phyloP scores from a whole-genome alignment of 2,329 filamentous ascomycete genomes.

The Chlorencoelia australis region DNA sequence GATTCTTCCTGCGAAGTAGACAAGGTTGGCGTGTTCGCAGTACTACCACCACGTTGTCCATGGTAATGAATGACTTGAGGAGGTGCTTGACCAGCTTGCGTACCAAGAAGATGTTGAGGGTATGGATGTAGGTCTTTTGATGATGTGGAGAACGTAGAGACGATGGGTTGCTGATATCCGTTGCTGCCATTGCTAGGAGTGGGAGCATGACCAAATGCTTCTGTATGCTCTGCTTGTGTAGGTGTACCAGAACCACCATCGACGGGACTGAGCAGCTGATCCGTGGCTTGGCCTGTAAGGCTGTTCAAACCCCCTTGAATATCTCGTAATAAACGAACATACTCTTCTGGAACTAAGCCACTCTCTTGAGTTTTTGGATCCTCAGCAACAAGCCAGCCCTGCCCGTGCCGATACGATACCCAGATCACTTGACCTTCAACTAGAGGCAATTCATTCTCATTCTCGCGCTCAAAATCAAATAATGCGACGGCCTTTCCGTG shows the following conservation, averaged over 20 bases:
- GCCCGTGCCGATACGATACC: conserved; percentile 90
- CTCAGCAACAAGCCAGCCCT: conserved; percentile 95
- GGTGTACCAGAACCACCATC: conserved; percentile 50
- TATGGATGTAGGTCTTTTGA: conserved; percentile 61
- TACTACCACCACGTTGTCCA: conserved; percentile 56
- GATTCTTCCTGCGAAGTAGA: conserved; percentile 21
- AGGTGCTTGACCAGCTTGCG: conserved; percentile 50
- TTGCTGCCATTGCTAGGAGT: conserved; percentile 37
- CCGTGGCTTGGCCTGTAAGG: conserved; percentile 50
- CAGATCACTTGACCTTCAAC: conserved; percentile 93
- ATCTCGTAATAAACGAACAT: conserved; percentile 82
- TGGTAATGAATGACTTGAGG: conserved; percentile 60
- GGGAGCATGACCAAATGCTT: conserved; percentile 37
- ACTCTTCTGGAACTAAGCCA: conserved; percentile 91
- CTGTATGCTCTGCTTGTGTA: conserved; percentile 48
- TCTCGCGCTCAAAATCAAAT: conserved; percentile 90
- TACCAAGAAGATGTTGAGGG: conserved; percentile 53
- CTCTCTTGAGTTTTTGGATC: conserved; percentile 92
- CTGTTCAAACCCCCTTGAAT: conserved; percentile 84
- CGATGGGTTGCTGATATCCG: conserved; percentile 58
- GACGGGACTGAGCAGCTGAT: conserved; percentile 37
- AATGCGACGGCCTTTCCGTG: conserved; percentile 92
- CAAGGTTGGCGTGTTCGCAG: conserved; percentile 53
- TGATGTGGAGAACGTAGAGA: conserved; percentile 61
- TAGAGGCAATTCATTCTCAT: conserved; percentile 89